These are phyloP conservation scores for Fusarium globosum DNA, from an alignment of 2,329 filamentous ascomycete genomes.

Conservation along the genomic window DNA sequence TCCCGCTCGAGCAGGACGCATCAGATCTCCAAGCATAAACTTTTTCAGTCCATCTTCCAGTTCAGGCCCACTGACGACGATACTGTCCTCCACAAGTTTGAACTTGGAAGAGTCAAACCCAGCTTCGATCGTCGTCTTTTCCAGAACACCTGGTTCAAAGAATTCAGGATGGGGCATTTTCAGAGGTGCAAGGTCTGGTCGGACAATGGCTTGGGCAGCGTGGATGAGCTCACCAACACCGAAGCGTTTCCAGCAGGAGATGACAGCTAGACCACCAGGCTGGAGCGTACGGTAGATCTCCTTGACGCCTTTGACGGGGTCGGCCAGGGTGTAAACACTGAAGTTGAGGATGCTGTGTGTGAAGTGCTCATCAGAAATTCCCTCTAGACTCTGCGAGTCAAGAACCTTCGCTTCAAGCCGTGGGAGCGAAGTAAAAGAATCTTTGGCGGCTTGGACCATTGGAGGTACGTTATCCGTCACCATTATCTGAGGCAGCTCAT, in stretches of 20 bases:
- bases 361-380: conserved; percentile 31
- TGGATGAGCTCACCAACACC: conserved; percentile 41
- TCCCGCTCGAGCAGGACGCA: conserved; percentile 31
- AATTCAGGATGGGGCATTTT: conserved; percentile 43
- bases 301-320: conserved; percentile 37
- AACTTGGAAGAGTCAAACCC: conserved; percentile 38
- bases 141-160: conserved; percentile 37
- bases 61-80: conserved; percentile 28
- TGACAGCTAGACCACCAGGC: conserved; percentile 42
- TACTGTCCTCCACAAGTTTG: conserved; percentile 1
- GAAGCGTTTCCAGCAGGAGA: conserved; percentile 45
- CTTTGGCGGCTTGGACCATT: conserved; percentile 32
- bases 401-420: conserved; percentile 20
- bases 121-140: conserved; percentile 32
- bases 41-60: conserved; percentile 34
- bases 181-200: conserved; percentile 44
- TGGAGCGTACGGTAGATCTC: conserved; percentile 47
- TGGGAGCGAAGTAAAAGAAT: conserved; percentile 13
- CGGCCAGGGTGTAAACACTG: conserved; percentile 46
- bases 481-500: conserved; percentile 8
- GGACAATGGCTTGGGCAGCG: conserved; percentile 43
- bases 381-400: conserved; percentile 39
- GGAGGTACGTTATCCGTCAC: conserved; percentile 36
- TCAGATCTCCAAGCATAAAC: conserved; percentile 40
- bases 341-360: conserved; percentile 48